Evolutionary conservation across 257 asterid genomes (phyloP).

Genomic region (Solanum tarijense): DNA sequence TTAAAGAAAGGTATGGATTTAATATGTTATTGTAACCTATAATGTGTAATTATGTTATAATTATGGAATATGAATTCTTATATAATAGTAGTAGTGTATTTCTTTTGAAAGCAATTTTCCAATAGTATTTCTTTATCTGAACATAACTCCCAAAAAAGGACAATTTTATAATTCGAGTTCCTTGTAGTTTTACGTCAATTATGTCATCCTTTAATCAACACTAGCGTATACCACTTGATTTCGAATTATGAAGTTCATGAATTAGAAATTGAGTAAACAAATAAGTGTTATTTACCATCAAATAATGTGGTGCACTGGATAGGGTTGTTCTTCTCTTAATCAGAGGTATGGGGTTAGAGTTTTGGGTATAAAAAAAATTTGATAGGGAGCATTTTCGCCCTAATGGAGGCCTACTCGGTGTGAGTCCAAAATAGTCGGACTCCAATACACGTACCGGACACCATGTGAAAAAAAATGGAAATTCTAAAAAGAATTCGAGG

Average conservation of each 20-base stretch:
- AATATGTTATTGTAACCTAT: not conserved
- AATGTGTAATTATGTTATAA: not conserved
- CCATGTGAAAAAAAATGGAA: too few species aligned
- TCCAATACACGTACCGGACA: not conserved
- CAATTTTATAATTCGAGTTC: not conserved
- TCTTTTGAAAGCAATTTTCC: not conserved
- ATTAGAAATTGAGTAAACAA: not conserved
- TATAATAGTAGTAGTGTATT: not conserved
- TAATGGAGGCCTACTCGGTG: not conserved
- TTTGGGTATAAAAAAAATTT: too few species aligned
- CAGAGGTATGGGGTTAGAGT: too few species aligned
- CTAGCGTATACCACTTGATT: not conserved
- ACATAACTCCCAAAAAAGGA: not conserved
- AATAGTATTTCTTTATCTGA: not conserved
- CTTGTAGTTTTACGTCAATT: not conserved
- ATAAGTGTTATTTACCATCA: not conserved
- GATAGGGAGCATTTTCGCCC: fast-evolving
- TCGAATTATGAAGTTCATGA: not conserved
- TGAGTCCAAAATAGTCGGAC: not conserved
- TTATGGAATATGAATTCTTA: not conserved
- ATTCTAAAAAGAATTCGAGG: not conserved
- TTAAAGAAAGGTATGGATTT: not conserved
- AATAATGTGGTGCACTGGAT: not conserved
- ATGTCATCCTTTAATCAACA: not conserved
- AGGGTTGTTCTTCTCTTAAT: too few species aligned